A percentile compares a stretch with the other conserved stretches of the same genome.
These are phyloP conservation scores for Leptomonas seymouri DNA, from an alignment of 208 protist species.

Conservation along the genomic window DNA sequence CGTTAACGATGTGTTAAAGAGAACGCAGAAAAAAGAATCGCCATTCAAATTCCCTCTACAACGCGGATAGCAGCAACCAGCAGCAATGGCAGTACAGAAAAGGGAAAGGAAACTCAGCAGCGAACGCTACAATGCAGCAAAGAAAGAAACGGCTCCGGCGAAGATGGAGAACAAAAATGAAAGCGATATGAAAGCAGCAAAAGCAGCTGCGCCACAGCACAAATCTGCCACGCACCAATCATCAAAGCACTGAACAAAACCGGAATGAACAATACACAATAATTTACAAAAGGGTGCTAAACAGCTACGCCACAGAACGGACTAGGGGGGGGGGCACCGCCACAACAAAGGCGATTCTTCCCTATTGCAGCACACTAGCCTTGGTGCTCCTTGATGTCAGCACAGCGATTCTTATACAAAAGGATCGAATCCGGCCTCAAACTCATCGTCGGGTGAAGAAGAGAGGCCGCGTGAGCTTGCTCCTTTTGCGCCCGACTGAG, in stretches of 20 bases:
- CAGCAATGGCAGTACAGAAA: background rate
- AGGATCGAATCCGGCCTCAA: constrained; percentile 55
- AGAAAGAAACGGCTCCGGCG: background rate
- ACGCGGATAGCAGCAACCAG: too few species aligned
- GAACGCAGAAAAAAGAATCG: background rate
- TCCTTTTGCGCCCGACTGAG: background rate
- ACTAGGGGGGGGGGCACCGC: background rate
- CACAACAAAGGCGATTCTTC: background rate
- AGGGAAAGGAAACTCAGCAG: constrained; percentile 1
- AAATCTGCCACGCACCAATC: too few species aligned
- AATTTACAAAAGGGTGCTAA: background rate
- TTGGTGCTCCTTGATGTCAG: background rate
- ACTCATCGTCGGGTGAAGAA: constrained; percentile 32
- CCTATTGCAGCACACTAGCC: background rate
- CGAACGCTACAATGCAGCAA: background rate
- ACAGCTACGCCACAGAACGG: too few species aligned
- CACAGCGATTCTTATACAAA: constrained; percentile 35
- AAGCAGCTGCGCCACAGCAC: too few species aligned
- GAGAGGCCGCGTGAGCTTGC: background rate
- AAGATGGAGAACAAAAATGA: too few species aligned
- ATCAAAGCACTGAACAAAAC: background rate
- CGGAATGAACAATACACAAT: too few species aligned
- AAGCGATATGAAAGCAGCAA: too few species aligned
- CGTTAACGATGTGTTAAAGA: background rate
- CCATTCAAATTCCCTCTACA: too few species aligned